These are phyloP conservation scores for Curvularia eragrostidis DNA, from an alignment of 2,329 filamentous ascomycete species.

Conservation along the genomic window DNA sequence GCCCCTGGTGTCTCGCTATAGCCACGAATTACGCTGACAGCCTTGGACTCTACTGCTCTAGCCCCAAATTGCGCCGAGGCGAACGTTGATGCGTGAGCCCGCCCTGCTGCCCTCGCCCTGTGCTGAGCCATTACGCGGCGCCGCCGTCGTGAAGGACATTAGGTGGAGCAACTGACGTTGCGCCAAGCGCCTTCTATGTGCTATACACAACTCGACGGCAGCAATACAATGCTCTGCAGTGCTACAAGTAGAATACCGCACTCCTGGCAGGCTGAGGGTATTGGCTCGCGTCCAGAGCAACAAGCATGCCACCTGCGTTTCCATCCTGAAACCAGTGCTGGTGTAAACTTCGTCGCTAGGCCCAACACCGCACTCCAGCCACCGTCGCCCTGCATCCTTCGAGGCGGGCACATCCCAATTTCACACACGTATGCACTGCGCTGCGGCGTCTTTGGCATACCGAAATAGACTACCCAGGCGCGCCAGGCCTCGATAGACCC, in stretches of 20 bases:
- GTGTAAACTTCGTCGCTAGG: not conserved
- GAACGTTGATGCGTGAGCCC: conserved; percentile 3
- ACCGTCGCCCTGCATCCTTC: not conserved
- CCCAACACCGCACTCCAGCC: not conserved
- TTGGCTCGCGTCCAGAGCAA: not conserved
- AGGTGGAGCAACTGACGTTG: conserved; percentile 16
- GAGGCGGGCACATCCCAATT: conserved; percentile 3
- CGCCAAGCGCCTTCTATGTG: conserved; percentile 18
- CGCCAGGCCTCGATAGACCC: not conserved
- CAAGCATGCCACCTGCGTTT: not conserved
- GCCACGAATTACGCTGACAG: conserved; percentile 8
- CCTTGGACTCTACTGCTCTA: not conserved
- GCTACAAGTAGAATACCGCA: not conserved
- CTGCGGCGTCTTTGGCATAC: not conserved
- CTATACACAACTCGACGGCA: not conserved
- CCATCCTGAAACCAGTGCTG: not conserved
- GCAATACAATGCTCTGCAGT: not conserved
- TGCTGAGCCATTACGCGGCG: conserved; percentile 16
- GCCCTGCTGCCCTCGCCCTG: not conserved
- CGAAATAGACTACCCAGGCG: not conserved
- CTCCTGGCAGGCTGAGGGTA: not conserved
- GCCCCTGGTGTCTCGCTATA: conserved; percentile 17
- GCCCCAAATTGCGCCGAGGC: conserved; percentile 5
- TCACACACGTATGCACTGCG: conserved; percentile 5
- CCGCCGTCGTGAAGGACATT: conserved; percentile 8